Evolutionary conservation across 192 early-diverging fungal species (phyloP), one percentile per base, ranked within the genome.

Genomic region (Rhizophagus clarus): DNA sequence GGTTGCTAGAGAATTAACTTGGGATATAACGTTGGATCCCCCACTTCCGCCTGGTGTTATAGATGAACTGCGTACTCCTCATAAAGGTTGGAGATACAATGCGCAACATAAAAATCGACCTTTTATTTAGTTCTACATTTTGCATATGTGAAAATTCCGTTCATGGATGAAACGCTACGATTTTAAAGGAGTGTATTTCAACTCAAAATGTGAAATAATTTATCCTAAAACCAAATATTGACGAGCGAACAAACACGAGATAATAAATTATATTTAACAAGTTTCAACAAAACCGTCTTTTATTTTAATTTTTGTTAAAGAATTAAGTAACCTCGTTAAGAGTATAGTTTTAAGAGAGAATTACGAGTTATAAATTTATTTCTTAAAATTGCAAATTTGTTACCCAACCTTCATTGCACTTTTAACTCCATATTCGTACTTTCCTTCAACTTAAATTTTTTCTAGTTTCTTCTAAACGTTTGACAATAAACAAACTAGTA

Each of bases 401-500:
- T 45, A 56, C 49, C 49, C 49, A 51, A 51, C 11, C 12, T 51
- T 47, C 47, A 37, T 37, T 37, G 5, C 34, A 37, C 34, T 42
- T 42, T 45, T 22, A 17, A 20, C 1, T 22, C 0, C 5, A 56
- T 56, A 56, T 22, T 15, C 14, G 17, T 15, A 40, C 7, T 40
- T 40, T 40, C 40, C 40, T 40, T 22, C 5, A 56, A 51, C 4
- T 7, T 22, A 56, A 56, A 56, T 56, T 17, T 56, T 70, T 70
- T 45, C 68, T 20, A 11, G 32, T 70, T 45, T 86, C 87, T 66
- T 87, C 87, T 75, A 89, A 82, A 15, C 83, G 82, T 81, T 88
- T 88, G 28, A 89, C 83, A 29, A 89, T 84, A 74, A 88, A 85
- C 61, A 89, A 77, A 76, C 86, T 88, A 66, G 86, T 88, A 82